Evolutionary conservation across 2,329 filamentous ascomycete genomes (phyloP), one percentile per base, ranked within the genome.

Genomic region (Trichoderma oligosporum): DNA sequence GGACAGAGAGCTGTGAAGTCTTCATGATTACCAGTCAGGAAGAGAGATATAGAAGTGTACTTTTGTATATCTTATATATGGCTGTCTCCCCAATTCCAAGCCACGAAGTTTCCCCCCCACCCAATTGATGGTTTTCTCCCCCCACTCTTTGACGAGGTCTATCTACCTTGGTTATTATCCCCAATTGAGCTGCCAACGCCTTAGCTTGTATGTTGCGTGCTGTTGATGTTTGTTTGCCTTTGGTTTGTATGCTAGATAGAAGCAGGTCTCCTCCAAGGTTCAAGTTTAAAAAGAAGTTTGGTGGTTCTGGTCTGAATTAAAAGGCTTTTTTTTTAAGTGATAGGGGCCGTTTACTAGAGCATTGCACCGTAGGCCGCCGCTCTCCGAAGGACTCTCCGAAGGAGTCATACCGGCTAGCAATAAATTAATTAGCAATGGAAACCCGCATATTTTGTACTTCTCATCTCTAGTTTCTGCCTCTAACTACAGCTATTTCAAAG

Each of bases 351-450:
- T 45, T 51, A 46, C 55, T 46, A 46, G 38, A 45, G 46, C 39
- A 35, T 29, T 35, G n/a, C 3, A 11, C 48, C 56, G 56, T 54
- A 33, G 29, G 31, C 27, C 56, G 56, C 56, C 48, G 56, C 33
- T 33, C 33, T 54, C 48, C 41, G 41, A n/a, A n/a, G 5, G 41
- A 47, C 33, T 33, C 33, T 54, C 48, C 41, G 41, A n/a, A n/a
- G 5, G 41, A 47, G 47, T 54, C 41, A 53, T 20, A 42, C 56
- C 48, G 41, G n/a, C 44, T 44, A 48, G 46, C 12, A 49, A 18
- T 16, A 29, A 24, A 51, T 46, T 57, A 44, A 51, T 57, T 57
- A 51, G 46, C 54, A 57, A 57, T 51, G 27, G 24, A 57, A 46
- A 55, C 45, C 33, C 44, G 41, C 41, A 46, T 45, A 46, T 46